phyloP scores from a whole-genome alignment of 352 stramenopile species.

The Thalassiosira livingstoniorum region DNA sequence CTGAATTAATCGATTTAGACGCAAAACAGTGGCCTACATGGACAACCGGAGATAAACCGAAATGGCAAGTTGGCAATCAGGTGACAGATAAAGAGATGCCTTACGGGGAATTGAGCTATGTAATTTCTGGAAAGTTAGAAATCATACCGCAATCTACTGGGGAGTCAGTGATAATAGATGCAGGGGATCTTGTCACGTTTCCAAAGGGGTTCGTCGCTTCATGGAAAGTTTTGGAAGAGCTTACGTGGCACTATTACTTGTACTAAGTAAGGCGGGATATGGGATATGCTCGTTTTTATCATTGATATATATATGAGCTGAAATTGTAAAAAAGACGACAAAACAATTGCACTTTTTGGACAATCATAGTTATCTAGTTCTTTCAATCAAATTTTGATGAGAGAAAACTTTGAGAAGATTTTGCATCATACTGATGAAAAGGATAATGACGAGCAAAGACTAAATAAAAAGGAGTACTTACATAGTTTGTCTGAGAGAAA shows the following conservation, averaged over 20 bases:
- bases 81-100: constrained; percentile 36
- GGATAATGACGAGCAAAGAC: no score
- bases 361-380: no score
- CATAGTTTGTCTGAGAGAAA: no score
- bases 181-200: constrained; percentile 27
- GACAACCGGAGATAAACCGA: constrained; percentile 19
- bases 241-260: constrained; percentile 37
- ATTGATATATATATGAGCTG: no score
- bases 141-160: constrained; percentile 29
- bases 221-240: constrained; percentile 35
- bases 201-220: constrained; percentile 25
- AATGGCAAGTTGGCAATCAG: constrained; percentile 24
- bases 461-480: no score
- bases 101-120: constrained; percentile 24
- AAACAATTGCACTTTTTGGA: no score
- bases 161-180: constrained; percentile 19
- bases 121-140: constrained; percentile 18
- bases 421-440: no score
- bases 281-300: no score
- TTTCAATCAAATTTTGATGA: no score
- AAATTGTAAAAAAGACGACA: no score
- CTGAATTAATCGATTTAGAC: constrained; percentile 12
- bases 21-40: constrained; percentile 20
- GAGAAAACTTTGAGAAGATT: no score
- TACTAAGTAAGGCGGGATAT: no score